phyloP scores from a whole-genome alignment of 2,329 filamentous ascomycete species.

The Davidsoniella neocaledoniae region DNA sequence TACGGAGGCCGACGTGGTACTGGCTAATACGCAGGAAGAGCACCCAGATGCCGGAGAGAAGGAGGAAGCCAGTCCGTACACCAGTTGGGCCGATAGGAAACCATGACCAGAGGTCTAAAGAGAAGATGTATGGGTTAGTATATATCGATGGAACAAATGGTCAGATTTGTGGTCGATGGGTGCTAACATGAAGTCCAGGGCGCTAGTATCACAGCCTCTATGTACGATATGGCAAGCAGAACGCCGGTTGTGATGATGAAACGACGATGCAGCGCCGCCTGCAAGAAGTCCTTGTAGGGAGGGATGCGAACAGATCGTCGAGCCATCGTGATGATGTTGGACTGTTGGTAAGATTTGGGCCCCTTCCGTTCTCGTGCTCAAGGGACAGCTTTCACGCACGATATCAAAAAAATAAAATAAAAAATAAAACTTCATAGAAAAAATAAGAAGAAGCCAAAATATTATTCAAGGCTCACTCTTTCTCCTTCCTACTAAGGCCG shows the following conservation, averaged over 20 bases:
- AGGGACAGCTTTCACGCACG: not conserved
- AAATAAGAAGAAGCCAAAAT: not conserved
- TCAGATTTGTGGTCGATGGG: not conserved
- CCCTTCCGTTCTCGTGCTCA: not conserved
- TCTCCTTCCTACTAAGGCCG: too few species aligned
- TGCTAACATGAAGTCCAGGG: conserved; percentile 52
- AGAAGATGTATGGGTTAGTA: conserved; percentile 2
- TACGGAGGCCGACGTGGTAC: conserved; percentile 59
- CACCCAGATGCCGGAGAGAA: conserved; percentile 57
- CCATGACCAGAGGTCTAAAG: conserved; percentile 65
- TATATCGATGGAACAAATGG: not conserved
- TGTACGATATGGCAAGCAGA: conserved; percentile 54
- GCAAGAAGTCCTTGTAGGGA: conserved; percentile 77
- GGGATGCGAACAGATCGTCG: conserved; percentile 26
- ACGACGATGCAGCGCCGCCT: conserved; percentile 70
- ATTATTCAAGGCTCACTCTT: not conserved
- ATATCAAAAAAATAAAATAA: not conserved
- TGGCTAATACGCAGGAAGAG: conserved; percentile 76
- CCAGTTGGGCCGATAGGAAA: conserved; percentile 65
- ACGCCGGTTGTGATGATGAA: conserved; percentile 64
- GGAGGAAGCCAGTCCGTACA: conserved; percentile 57
- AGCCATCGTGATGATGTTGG: conserved; percentile 1
- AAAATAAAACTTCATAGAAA: not conserved
- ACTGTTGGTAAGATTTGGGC: not conserved
- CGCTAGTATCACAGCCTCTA: conserved; percentile 53